Evolutionary conservation across 1,284 basidiomycete species (phyloP), one percentile per base, ranked within the genome.

Genomic region (Boletus sp.): DNA sequence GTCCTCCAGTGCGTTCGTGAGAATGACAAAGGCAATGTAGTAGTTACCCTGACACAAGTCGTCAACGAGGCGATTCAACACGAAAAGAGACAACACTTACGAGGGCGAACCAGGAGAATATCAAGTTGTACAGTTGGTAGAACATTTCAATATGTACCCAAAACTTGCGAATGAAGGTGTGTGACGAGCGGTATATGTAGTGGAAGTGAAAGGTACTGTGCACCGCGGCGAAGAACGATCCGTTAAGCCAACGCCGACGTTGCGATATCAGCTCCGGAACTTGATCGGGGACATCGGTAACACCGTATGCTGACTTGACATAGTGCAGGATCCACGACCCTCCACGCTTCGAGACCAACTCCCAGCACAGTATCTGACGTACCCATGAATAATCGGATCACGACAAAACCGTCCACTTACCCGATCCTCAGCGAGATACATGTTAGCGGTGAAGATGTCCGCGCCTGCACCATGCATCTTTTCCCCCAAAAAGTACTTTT

Each of bases 401-500:
- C 29, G 20, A 41, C 17, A 17, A 29, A 34, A 16, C 20, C 17
- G n/a, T 7, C 22, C 33, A 70, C 81, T 55, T 60, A 86, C 82
- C 55, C 85, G 80, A 74, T 91, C 91, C 66, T 94, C 92, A 9
- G 92, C 92, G 13, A 95, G 80, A 64, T 94, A 96, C 93, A 96
- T 95, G 66, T 95, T 95, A 30, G 91, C 90, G 5, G 90, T 92
- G 68, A 93, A 93, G 58, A 93, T 91, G 61, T 91, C 90, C 1
- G 90, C 88, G 10, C 82, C 88, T 2, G 88, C 81, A 42, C 91
- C 91, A 57, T 93, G 91, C 84, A 91, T 85, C 67, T 84, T 94
- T 76, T 95, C 92, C 20, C 94, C 94, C 35, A 94, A 71, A 75
- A 98, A 98, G 70, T 97, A 98, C 65, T 94, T 91, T 56, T 91